Conservation (phyloP, 2,329 filamentous ascomycete genomes). For the Macrophomina pseudophaseolina region DNA sequence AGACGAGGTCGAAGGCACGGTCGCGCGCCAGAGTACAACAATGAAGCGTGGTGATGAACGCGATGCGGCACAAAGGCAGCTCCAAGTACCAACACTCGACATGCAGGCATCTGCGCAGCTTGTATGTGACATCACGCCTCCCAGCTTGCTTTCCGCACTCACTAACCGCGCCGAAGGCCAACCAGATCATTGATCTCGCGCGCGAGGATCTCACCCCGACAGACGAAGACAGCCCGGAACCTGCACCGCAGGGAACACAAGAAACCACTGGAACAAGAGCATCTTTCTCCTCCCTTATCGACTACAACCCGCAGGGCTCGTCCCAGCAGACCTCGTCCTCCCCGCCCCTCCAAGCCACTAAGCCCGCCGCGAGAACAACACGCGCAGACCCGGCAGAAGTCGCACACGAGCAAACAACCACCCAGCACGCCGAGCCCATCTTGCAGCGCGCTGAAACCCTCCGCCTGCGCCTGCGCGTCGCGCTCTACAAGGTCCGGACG, state of each 20-base stretch:
- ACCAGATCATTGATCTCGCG: conserved; percentile 31
- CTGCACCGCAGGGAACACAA: conserved; percentile 34
- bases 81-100: not conserved
- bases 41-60: conserved; percentile 20
- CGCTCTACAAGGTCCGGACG: conserved; percentile 76
- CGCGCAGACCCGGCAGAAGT: conserved; percentile 8
- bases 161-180: conserved; percentile 18
- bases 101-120: conserved; percentile 12
- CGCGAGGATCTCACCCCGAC: conserved; percentile 38
- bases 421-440: not conserved
- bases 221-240: conserved; percentile 41
- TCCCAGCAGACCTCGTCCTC: conserved; percentile 21
- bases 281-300: conserved; percentile 55
- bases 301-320: conserved; percentile 49
- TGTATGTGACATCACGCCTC: not conserved
- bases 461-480: conserved; percentile 70
- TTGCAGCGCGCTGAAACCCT: conserved; percentile 68
- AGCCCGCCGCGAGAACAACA: conserved; percentile 8
- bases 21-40: conserved; percentile 30
- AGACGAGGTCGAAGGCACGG: conserved; percentile 40
- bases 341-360: conserved; percentile 19
- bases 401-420: not conserved
- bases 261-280: conserved; percentile 40
- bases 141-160: not conserved
- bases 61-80: not conserved